Evolutionary conservation across 805 yeast species (phyloP), one percentile per base, ranked within the genome.

Genomic region (Starmera dryadoides): DNA sequence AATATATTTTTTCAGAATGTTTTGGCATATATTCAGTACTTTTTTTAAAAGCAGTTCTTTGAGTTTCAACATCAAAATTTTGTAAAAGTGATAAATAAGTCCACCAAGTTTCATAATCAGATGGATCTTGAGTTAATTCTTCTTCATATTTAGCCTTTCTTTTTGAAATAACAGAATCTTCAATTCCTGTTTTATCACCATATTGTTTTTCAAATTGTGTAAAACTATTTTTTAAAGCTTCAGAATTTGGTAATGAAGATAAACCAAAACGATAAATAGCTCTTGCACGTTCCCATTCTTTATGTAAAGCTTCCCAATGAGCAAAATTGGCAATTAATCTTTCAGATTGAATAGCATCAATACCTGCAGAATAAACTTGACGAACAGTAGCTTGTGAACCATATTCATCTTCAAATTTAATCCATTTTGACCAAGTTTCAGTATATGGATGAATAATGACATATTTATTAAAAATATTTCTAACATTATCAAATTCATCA

Each of bases 71-170:
- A 11, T 50, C 46, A 16, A 65, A 52, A 19, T 69, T 66, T 37
- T 71, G 71, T 11, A 78, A 49, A 19, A 86, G 53, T 11, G 72
- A 66, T 2, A 86, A 42, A 50, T 79, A 80, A 0, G 74, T 55
- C 91, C 95, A 88, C 97, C 98, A 89, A 0, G 78, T 62, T 50
- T 84, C 93, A 56, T 77, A 79, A 59, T 86, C 85, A 0, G 40
- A 31, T 1, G 86, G 79, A 38, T 73, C 64, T 10, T 52, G 47
- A 6, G 52, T 42, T 12, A 85, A 48, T 17, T 60, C 64, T 3
- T 61, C 55, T 49, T 80, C 79, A 53, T 83, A 86, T 38, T 64
- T 64, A 6, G 66, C 56, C 43, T 68, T 71, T 42, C 95, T 63
- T 49, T 81, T 82, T 2, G 60, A 45, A 15, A 75, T 43, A 0